These are phyloP conservation scores for Saccharomyces hybrid DNA, from an alignment of 1,139 yeast genomes.

Conservation along the genomic window DNA sequence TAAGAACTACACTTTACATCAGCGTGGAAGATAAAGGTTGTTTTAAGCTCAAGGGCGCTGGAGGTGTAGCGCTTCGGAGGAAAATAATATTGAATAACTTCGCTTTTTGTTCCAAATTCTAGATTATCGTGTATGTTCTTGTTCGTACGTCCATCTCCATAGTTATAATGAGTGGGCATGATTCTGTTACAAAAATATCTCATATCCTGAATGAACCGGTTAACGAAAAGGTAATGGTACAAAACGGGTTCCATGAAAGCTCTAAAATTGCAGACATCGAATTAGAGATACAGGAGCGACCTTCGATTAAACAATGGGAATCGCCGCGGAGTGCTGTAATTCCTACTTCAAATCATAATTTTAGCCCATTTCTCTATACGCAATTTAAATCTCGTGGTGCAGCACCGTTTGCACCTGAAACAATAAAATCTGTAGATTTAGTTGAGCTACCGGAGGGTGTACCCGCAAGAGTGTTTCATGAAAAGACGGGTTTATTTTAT, in stretches of 20 bases:
- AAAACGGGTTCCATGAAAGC: background rate
- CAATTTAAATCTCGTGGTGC: constrained; percentile 39
- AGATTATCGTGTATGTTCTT: background rate
- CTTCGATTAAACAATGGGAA: background rate
- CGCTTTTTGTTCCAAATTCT: background rate
- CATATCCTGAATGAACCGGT: constrained; percentile 4
- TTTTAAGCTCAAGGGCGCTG: background rate
- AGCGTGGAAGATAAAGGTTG: background rate
- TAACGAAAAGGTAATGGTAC: background rate
- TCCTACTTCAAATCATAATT: constrained; percentile 28
- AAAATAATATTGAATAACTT: background rate
- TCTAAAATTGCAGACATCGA: background rate
- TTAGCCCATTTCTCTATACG: constrained; percentile 39
- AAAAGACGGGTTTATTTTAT: constrained; percentile 16
- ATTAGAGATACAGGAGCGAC: background rate
- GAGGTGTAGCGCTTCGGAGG: background rate
- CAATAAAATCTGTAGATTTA: constrained; percentile 6
- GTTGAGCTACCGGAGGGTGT: constrained; percentile 20
- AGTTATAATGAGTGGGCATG: background rate
- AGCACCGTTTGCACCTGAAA: constrained; percentile 28
- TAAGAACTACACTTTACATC: background rate
- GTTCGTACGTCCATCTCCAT: background rate
- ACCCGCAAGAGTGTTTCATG: constrained; percentile 10
- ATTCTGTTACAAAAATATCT: constrained; percentile 6
- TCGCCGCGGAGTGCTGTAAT: background rate